phyloP scores from a whole-genome alignment of 2,329 filamentous ascomycete species.

The Onygenales sp. region DNA sequence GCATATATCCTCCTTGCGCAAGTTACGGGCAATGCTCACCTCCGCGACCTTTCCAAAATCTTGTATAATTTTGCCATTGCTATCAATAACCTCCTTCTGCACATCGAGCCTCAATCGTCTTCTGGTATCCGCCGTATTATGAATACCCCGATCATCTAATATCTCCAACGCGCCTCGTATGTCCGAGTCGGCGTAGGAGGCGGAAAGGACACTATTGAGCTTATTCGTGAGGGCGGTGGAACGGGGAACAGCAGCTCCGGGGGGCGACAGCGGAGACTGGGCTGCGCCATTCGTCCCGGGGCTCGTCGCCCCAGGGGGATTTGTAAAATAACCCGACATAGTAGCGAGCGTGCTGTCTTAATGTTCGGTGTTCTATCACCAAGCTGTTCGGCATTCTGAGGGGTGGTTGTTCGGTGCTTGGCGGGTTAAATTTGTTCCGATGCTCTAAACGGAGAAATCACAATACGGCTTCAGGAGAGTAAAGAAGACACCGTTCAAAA shows the following conservation, averaged over 20 bases:
- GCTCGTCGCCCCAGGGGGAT: background rate
- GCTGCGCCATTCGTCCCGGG: conserved; percentile 4
- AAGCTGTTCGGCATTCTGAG: background rate
- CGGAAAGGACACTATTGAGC: conserved; percentile 75
- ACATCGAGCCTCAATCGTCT: conserved; percentile 71
- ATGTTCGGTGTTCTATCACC: background rate
- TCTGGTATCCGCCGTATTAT: conserved; percentile 68
- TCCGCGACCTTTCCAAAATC: conserved; percentile 87
- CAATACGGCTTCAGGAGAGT: background rate
- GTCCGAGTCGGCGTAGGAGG: conserved; percentile 85
- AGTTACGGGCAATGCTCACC: conserved; percentile 40
- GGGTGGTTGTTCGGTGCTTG: background rate
- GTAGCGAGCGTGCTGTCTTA: background rate
- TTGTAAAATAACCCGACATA: conserved; percentile 9
- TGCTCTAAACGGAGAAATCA: background rate
- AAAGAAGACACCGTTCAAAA: conserved; percentile 4
- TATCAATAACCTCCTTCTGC: conserved; percentile 85
- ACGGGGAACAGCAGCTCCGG: conserved; percentile 2
- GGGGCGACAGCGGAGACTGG: conserved; percentile 2
- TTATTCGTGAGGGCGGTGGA: conserved; percentile 67
- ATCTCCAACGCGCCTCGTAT: conserved; percentile 76
- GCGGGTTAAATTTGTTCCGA: conserved; percentile 1
- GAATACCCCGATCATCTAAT: conserved; percentile 60
- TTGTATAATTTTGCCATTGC: conserved; percentile 77
- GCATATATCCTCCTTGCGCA: background rate